phyloP scores from a whole-genome alignment of 1,139 yeast species.

The Chernovozyma aurita region DNA sequence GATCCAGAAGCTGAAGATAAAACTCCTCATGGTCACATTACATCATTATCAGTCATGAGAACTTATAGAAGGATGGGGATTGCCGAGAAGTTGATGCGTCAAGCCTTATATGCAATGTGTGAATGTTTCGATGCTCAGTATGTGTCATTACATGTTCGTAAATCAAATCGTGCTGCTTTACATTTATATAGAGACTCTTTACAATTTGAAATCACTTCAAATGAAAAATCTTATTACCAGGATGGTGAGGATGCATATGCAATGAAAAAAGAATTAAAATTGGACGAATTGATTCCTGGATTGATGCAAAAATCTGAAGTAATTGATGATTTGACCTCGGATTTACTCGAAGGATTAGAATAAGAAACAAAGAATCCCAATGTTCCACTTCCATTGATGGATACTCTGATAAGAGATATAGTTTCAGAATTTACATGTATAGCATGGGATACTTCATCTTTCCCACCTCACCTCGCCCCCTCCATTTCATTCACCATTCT shows the following conservation, averaged over 20 bases:
- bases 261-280: slow-evolving; percentile 66
- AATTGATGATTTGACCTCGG: slow-evolving; percentile 49
- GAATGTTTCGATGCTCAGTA: slow-evolving; percentile 81
- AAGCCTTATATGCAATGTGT: slow-evolving; percentile 70
- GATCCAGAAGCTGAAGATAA: slow-evolving; percentile 72
- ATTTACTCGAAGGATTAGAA: slow-evolving; percentile 20
- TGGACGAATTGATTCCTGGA: slow-evolving; percentile 60
- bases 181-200: slow-evolving; percentile 87
- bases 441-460: too few species aligned
- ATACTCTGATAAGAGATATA: too few species aligned
- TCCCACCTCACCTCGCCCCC: too few species aligned
- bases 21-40: slow-evolving; percentile 89
- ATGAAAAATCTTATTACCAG: slow-evolving; percentile 86
- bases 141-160: slow-evolving; percentile 90
- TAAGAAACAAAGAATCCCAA: too few species aligned
- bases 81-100: slow-evolving; percentile 91
- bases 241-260: slow-evolving; percentile 99
- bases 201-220: slow-evolving; percentile 71
- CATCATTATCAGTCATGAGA: slow-evolving; percentile 92
- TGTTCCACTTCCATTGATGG: too few species aligned
- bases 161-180: slow-evolving; percentile 89
- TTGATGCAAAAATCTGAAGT: slow-evolving; percentile 41
- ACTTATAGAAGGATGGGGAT: slow-evolving; percentile 92
- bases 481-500: too few species aligned
- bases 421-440: too few species aligned